Percentiles rank a stretch among this genome's conserved stretches.
These are phyloP conservation scores for Clarireedia paspali DNA, from an alignment of 2,329 filamentous ascomycete species.

Conservation along the genomic window DNA sequence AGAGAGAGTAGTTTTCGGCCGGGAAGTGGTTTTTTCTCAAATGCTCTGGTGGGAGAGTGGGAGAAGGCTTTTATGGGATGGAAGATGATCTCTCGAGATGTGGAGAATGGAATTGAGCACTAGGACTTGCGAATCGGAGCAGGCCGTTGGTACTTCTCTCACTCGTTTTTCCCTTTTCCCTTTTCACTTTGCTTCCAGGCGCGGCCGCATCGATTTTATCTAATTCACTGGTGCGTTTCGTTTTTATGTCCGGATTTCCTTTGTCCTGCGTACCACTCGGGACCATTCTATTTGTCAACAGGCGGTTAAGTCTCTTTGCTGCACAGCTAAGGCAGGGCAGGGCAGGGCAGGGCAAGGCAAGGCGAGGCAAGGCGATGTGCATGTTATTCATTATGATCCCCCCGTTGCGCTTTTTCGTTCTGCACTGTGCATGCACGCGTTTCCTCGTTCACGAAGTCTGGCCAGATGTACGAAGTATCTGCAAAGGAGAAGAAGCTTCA, in stretches of 20 bases:
- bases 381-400: no score
- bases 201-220: not conserved
- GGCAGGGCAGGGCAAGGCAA: no score
- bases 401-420: no score
- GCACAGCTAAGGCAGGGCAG: no score
- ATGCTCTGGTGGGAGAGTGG: not conserved
- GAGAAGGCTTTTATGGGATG: not conserved
- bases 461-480: no score
- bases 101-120: not conserved
- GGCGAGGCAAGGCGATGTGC: no score
- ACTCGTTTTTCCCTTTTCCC: not conserved
- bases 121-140: slow-evolving; percentile 1
- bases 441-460: not conserved
- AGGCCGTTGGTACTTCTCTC: not conserved
- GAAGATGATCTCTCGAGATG: not conserved
- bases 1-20: not conserved
- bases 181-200: not conserved
- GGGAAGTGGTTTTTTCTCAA: not conserved
- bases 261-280: not conserved
- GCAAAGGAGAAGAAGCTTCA: no score
- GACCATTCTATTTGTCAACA: not conserved
- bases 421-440: no score
- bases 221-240: not conserved
- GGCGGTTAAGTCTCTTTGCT: not conserved
- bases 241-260: not conserved